phyloP scores from a whole-genome alignment of 306 rosid genomes.

The Vachellia collinsii region DNA sequence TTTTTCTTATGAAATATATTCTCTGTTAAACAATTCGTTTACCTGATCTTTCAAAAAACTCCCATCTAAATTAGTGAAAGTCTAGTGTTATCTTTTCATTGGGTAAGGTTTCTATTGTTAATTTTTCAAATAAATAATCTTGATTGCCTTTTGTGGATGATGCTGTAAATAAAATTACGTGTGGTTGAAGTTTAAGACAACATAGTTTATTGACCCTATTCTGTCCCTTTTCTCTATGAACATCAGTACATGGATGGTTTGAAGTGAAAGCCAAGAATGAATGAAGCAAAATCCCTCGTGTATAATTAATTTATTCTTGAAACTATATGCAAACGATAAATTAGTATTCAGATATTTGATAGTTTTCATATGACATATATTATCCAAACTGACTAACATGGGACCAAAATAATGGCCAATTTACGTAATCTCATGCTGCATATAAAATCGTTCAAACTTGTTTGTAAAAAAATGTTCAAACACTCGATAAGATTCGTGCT shows the following conservation, averaged over 20 bases:
- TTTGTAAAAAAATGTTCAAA: no score
- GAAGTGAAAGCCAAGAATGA: not conserved
- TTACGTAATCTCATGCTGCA: no score
- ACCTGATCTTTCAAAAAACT: not conserved
- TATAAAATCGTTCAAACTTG: no score
- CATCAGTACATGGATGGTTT: not conserved
- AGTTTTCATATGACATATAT: not conserved
- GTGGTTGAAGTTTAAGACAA: not conserved
- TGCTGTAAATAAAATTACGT: not conserved
- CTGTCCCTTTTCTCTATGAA: not conserved
- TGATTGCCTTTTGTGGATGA: not conserved
- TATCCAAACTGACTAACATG: not conserved
- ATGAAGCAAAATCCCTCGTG: not conserved
- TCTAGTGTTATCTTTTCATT: not conserved
- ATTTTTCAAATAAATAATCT: not conserved
- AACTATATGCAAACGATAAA: not conserved
- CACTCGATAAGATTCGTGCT: constrained; percentile 17
- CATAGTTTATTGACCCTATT: not conserved
- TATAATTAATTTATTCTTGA: not conserved
- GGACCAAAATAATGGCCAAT: no score
- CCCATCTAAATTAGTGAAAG: not conserved
- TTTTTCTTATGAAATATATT: not conserved
- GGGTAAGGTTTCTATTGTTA: not conserved
- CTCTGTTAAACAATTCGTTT: not conserved
- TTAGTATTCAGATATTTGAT: not conserved